Evolutionary conservation across 192 early-diverging fungal species (phyloP).

Genomic region (Podila verticillata): DNA sequence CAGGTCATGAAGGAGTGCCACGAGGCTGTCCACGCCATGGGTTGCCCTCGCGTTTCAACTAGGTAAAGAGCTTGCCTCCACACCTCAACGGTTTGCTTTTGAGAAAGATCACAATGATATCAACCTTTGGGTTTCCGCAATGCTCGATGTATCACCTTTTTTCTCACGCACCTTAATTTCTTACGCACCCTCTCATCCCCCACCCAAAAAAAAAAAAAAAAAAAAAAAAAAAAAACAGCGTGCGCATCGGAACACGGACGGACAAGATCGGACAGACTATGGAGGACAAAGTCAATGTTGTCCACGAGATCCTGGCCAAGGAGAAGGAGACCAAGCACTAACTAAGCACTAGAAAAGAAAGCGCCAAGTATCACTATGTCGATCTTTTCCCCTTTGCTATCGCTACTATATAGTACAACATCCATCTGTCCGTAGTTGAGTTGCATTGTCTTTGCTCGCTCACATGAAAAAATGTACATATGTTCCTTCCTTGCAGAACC

Average conservation of each 20-base stretch:
- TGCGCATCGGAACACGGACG: constrained; percentile 48
- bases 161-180: neutral
- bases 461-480: neutral
- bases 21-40: constrained; percentile 51
- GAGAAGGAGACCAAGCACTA: neutral
- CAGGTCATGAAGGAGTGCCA: constrained; percentile 52
- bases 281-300: constrained; percentile 47
- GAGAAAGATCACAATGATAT: neutral
- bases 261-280: constrained; percentile 47
- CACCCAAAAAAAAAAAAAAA: neutral
- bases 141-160: neutral
- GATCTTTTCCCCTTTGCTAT: no score
- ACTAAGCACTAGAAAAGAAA: neutral
- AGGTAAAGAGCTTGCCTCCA: constrained; percentile 14
- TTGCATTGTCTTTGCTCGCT: neutral
- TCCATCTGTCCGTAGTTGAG: no score
- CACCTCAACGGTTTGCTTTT: neutral
- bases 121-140: neutral
- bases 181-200: neutral
- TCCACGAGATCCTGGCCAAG: constrained; percentile 46
- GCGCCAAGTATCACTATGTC: no score
- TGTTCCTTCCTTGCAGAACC: neutral
- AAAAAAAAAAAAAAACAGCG: constrained; percentile 7
- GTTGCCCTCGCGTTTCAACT: constrained; percentile 46
- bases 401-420: no score